Base-by-base conservation (phyloP, 2,329 filamentous ascomycete genomes). In the Neopestalotiopsis sp. region DNA sequence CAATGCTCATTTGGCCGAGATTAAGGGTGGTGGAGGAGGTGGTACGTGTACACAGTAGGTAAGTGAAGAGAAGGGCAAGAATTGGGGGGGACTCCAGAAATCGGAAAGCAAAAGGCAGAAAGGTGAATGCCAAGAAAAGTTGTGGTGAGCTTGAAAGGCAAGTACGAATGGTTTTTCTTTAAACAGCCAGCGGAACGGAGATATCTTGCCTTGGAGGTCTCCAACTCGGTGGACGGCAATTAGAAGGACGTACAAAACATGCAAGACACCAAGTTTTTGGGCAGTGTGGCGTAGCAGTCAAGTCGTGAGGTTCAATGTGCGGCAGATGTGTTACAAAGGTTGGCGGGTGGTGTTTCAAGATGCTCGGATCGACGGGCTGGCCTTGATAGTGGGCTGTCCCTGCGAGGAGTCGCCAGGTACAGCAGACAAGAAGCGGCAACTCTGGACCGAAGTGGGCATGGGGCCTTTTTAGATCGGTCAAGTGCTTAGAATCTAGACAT, bases 311-410 rank as follows among this genome's bases (percentile, higher is more conserved):
- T 40, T 14, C 30, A 60, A 68, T 67, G 70, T 74, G 72, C 72
- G 72, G 72, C 72, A 74, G 67, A 73, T 67, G 67, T 74, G 71
- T 72, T 71, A 74, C 72, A 73, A 68, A 65, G 32, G n/a, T 52
- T 52, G n/a, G 45, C 45, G 45, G 45, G 67, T 45, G 64, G 66
- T 65, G 72, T 74, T 74, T 74, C 72, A 74, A 56, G 42, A 10
- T 57, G 66, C 34, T 59, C 52, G 65, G 65, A 13, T 60, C 52
- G n/a, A 59, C 56, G 40, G 56, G 9, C 58, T 60, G 30, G 32
- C 45, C 45, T 52, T 52, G 42, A 28, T 17, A 17, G 65, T 42
- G 64, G 40, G 38, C n/a, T 62, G 30, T 62, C 14, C 60, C n/a
- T 62, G 30, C 40, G 38, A 34, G 59, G 30, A 34, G 59, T 61